A percentile compares a stretch with the other conserved stretches of the same genome.
These are phyloP conservation scores for Colletotrichum chrysophilum DNA, from an alignment of 2,329 filamentous ascomycete species.

Conservation along the genomic window DNA sequence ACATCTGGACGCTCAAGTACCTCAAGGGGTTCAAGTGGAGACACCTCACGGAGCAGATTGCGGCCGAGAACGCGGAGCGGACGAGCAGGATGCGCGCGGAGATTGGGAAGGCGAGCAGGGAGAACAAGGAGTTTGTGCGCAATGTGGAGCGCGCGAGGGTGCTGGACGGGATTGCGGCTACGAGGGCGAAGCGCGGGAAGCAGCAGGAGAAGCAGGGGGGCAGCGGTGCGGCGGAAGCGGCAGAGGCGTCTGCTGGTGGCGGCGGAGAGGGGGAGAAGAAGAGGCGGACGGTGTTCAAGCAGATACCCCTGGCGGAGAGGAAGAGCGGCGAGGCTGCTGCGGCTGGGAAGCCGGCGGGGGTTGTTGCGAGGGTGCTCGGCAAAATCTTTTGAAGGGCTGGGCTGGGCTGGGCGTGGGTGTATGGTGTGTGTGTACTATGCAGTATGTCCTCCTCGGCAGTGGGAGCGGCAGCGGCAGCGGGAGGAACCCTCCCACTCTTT, in stretches of 20 bases:
- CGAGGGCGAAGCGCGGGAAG: constrained; percentile 53
- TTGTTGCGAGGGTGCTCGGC: constrained; percentile 65
- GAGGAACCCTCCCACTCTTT: background rate
- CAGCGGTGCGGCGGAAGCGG: background rate
- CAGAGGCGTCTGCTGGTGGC: constrained; percentile 2
- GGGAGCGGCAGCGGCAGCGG: background rate
- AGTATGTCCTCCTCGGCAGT: background rate
- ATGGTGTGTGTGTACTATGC: background rate
- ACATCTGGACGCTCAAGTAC: constrained; percentile 86
- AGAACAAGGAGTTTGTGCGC: constrained; percentile 81
- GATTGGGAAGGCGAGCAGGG: constrained; percentile 74
- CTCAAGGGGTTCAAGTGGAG: constrained; percentile 86
- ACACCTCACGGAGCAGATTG: constrained; percentile 76
- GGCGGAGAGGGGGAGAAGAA: constrained; percentile 27
- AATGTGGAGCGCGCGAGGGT: constrained; percentile 84
- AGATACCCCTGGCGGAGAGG: constrained; percentile 64
- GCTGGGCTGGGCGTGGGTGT: background rate
- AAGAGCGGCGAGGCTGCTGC: constrained; percentile 41
- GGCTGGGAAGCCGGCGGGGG: constrained; percentile 59
- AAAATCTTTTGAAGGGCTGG: constrained; percentile 61
- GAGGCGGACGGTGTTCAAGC: constrained; percentile 65
- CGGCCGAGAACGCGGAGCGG: constrained; percentile 81
- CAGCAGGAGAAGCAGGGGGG: constrained; percentile 27
- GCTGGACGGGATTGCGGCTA: constrained; percentile 73
- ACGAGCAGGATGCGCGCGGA: constrained; percentile 78